A percentile compares a stretch with the other conserved stretches of the same genome.
These are phyloP conservation scores for Didymella pinodella DNA, from an alignment of 2,329 filamentous ascomycete genomes.

Conservation along the genomic window DNA sequence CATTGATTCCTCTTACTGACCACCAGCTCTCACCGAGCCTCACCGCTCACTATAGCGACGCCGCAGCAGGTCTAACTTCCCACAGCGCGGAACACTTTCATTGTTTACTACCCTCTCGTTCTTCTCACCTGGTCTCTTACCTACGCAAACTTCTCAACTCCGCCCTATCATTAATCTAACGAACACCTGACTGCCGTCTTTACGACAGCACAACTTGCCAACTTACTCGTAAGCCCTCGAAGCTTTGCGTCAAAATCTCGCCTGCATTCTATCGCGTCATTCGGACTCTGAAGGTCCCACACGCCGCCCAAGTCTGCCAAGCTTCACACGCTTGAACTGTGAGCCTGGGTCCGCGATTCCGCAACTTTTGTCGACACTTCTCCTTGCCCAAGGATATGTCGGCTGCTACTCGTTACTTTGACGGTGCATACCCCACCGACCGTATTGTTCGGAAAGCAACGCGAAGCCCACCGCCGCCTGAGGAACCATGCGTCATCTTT, in stretches of 20 bases:
- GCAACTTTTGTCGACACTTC: conserved; percentile 38
- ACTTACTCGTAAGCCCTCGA: not conserved
- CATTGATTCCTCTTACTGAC: conserved; percentile 29
- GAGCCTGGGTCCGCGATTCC: conserved; percentile 30
- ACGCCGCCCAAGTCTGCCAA: not conserved
- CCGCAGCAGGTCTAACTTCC: conserved; percentile 24
- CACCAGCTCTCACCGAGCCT: conserved; percentile 32
- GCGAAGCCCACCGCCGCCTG: conserved; percentile 48
- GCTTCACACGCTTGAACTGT: not conserved
- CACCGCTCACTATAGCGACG: conserved; percentile 19
- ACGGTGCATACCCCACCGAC: conserved; percentile 35
- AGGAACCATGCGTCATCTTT: conserved; percentile 78
- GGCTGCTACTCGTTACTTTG: conserved; percentile 28
- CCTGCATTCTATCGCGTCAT: not conserved
- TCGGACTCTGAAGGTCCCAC: not conserved
- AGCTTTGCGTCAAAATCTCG: not conserved
- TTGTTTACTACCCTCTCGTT: conserved; percentile 34
- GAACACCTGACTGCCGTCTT: conserved; percentile 17
- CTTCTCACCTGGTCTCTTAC: conserved; percentile 12
- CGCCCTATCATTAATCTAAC: conserved; percentile 15
- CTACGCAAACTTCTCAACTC: conserved; percentile 13
- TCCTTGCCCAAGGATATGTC: conserved; percentile 39
- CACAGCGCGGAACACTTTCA: conserved; percentile 27
- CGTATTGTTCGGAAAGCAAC: conserved; percentile 50
- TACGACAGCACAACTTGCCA: not conserved